phyloP scores from a whole-genome alignment of 768 basidiomycete species.

The Pleurotus sapidus region DNA sequence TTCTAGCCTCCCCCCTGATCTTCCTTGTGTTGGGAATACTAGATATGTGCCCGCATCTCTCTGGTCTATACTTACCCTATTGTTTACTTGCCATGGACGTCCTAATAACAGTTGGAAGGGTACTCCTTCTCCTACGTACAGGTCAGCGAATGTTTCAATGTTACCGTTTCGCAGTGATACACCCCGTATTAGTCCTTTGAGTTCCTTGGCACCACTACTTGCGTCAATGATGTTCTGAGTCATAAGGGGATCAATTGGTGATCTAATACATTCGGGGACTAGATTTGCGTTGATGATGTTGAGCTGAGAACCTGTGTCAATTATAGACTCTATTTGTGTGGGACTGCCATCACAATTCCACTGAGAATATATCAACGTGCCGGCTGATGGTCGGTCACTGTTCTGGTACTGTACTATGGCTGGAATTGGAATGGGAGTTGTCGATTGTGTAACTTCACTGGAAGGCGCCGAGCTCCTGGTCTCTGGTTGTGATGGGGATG shows the following conservation, averaged over 20 bases:
- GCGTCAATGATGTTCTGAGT: conserved; percentile 20
- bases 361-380: not conserved
- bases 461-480: no score
- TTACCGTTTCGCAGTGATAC: conserved; percentile 19
- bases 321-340: conserved; percentile 7
- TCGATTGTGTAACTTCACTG: no score
- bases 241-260: conserved; percentile 12
- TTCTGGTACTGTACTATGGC: no score
- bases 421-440: no score
- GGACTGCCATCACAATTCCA: conserved; percentile 11
- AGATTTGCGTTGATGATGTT: conserved; percentile 16
- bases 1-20: not conserved
- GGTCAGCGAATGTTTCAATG: conserved; percentile 13
- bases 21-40: conserved; percentile 10
- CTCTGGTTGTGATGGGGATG: no score
- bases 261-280: not conserved
- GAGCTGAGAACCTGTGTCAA: not conserved
- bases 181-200: conserved; percentile 17
- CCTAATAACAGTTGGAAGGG: conserved; percentile 19
- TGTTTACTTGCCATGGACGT: conserved; percentile 20
- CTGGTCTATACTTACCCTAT: conserved; percentile 22
- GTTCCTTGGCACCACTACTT: conserved; percentile 19
- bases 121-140: conserved; percentile 19
- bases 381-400: no score
- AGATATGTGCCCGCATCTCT: conserved; percentile 22